Evolutionary conservation across 371 early-diverging fungal species (phyloP).

Genomic region (Saksenaea oblongispora): DNA sequence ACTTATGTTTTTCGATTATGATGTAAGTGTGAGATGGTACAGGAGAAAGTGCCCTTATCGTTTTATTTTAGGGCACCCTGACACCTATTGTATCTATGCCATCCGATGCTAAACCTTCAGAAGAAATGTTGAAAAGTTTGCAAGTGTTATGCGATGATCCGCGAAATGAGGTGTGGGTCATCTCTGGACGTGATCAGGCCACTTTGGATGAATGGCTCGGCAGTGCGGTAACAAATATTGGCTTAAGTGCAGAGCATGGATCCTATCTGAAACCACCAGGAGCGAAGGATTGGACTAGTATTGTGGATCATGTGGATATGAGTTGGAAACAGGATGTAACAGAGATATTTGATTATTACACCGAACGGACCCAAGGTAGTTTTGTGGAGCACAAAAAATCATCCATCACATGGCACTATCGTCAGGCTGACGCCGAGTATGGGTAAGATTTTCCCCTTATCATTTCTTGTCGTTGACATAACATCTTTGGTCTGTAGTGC

Average conservation of each 20-base stretch:
- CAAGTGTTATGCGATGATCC: constrained; percentile 65
- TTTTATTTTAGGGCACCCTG: constrained; percentile 73
- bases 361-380: constrained; percentile 86
- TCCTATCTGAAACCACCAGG: constrained; percentile 87
- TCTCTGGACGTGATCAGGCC: constrained; percentile 88
- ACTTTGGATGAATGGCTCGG: constrained; percentile 91
- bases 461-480: constrained; percentile 7
- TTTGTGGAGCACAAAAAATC: constrained; percentile 86
- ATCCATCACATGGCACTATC: constrained; percentile 91
- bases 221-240: constrained; percentile 57
- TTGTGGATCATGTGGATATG: constrained; percentile 83
- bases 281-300: constrained; percentile 73
- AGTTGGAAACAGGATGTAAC: constrained; percentile 89
- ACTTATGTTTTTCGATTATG: constrained; percentile 86
- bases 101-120: constrained; percentile 68
- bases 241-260: constrained; percentile 94
- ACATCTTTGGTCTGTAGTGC: constrained; percentile 19
- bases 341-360: constrained; percentile 88
- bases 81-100: constrained; percentile 73
- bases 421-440: constrained; percentile 84
- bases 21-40: constrained; percentile 46
- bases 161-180: constrained; percentile 85
- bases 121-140: constrained; percentile 62
- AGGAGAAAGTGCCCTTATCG: constrained; percentile 14
- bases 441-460: too few relatives aligned